Evolutionary conservation across 2,329 filamentous ascomycete species (phyloP).

Genomic region (Bisporella sp.): DNA sequence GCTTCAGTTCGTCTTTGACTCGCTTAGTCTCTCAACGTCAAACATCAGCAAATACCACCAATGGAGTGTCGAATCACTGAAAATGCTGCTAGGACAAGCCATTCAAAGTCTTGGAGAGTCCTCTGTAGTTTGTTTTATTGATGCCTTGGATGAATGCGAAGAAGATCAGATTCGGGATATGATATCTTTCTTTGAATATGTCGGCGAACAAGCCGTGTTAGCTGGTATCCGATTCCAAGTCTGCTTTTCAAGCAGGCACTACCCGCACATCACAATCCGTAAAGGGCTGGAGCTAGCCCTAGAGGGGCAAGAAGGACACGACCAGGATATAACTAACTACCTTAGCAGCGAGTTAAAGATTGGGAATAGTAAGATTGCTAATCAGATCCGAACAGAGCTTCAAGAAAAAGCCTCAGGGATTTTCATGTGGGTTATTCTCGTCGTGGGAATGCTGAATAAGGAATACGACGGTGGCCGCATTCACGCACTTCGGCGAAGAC

Average conservation of each 20-base stretch:
- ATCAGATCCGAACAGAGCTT: slow-evolving; percentile 14
- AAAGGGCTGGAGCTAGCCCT: slow-evolving; percentile 13
- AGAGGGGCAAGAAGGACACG: slow-evolving; percentile 17
- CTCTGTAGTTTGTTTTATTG: slow-evolving; percentile 32
- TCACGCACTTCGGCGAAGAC: slow-evolving; percentile 16
- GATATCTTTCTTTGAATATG: slow-evolving; percentile 22
- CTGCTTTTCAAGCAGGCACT: slow-evolving; percentile 24
- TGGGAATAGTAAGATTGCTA: slow-evolving; percentile 5
- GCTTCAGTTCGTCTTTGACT: slow-evolving; percentile 29
- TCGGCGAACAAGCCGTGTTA: slow-evolving; percentile 11
- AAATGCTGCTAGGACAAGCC: slow-evolving; percentile 20
- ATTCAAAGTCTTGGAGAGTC: slow-evolving; percentile 18
- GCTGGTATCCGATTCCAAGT: slow-evolving; percentile 7
- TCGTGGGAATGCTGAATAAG: slow-evolving; percentile 34
- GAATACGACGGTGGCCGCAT: slow-evolving; percentile 29
- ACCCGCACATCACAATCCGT: slow-evolving; percentile 17
- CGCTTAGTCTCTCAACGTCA: not conserved
- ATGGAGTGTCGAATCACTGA: slow-evolving; percentile 20
- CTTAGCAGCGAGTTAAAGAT: slow-evolving; percentile 13
- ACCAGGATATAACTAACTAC: slow-evolving; percentile 18
- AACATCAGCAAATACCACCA: not conserved
- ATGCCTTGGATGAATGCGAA: slow-evolving; percentile 40
- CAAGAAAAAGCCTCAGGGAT: slow-evolving; percentile 17
- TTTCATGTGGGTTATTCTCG: slow-evolving; percentile 22
- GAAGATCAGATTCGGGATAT: slow-evolving; percentile 27